Evolutionary conservation across 441 rosid species (phyloP).

Genomic region (Pelargonium myrrhifolium): DNA sequence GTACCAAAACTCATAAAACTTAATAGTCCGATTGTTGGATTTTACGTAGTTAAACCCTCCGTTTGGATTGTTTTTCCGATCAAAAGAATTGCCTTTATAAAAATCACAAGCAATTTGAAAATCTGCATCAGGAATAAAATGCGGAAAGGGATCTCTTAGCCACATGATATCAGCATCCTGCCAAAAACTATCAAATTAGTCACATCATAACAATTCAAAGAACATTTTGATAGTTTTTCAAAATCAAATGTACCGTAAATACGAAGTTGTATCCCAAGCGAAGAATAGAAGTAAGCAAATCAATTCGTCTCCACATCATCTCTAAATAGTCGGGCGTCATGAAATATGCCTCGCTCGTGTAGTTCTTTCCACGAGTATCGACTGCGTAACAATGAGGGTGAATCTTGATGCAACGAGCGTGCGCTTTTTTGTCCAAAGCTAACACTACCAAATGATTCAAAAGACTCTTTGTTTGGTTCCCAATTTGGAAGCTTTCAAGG

Average conservation of each 20-base stretch:
- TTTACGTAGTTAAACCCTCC: constrained; percentile 24
- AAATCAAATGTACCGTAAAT: constrained; percentile 32
- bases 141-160: constrained; percentile 26
- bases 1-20: constrained; percentile 29
- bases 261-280: constrained; percentile 35
- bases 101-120: constrained; percentile 30
- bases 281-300: constrained; percentile 29
- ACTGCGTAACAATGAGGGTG: constrained; percentile 31
- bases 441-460: constrained; percentile 31
- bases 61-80: constrained; percentile 15
- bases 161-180: constrained; percentile 31
- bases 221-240: neutral
- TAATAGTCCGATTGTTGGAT: constrained; percentile 17
- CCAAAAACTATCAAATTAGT: neutral
- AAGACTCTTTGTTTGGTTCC: constrained; percentile 31
- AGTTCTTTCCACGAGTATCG: constrained; percentile 25
- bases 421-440: constrained; percentile 35
- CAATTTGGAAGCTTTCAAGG: constrained; percentile 32
- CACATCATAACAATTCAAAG: too few relatives aligned
- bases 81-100: constrained; percentile 4
- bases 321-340: constrained; percentile 32
- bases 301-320: constrained; percentile 48
- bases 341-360: constrained; percentile 31
- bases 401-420: constrained; percentile 25
- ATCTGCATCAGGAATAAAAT: constrained; percentile 23